These are phyloP conservation scores for Ogataea neopini DNA, from an alignment of 805 yeast genomes.

Conservation along the genomic window DNA sequence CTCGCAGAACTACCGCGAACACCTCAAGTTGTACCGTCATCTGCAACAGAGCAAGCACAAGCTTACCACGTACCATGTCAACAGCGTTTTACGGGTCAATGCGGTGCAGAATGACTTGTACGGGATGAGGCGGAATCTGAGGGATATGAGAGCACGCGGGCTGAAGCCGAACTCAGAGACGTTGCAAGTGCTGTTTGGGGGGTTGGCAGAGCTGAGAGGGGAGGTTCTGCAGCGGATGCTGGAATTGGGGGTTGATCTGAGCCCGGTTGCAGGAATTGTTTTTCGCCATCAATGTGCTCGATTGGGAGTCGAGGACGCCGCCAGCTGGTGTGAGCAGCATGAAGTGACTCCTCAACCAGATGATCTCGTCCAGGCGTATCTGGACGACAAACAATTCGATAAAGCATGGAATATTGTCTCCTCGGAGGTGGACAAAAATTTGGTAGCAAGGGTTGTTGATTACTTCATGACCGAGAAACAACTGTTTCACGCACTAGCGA, in stretches of 20 bases:
- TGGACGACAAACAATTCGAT: neutral
- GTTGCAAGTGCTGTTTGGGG: constrained; percentile 7
- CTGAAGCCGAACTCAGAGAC: constrained; percentile 9
- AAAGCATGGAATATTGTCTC: constrained; percentile 8
- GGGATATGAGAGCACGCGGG: neutral
- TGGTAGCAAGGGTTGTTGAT: constrained; percentile 3
- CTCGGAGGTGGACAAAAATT: neutral
- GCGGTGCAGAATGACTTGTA: neutral
- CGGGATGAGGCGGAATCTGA: neutral
- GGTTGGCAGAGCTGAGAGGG: neutral
- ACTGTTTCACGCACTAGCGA: constrained; percentile 9
- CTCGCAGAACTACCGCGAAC: neutral
- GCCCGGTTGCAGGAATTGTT: neutral
- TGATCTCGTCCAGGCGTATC: neutral
- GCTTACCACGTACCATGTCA: neutral
- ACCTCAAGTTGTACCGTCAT: neutral
- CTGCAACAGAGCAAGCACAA: neutral
- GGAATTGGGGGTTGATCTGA: neutral
- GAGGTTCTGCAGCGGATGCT: neutral
- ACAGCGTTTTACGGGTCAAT: neutral
- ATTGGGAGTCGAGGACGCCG: neutral
- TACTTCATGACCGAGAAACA: constrained; percentile 3
- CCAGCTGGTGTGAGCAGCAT: constrained; percentile 2
- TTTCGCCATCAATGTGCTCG: neutral
- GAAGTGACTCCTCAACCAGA: neutral